Conservation (phyloP, 345 rosid species). For the Salix viminalis region DNA sequence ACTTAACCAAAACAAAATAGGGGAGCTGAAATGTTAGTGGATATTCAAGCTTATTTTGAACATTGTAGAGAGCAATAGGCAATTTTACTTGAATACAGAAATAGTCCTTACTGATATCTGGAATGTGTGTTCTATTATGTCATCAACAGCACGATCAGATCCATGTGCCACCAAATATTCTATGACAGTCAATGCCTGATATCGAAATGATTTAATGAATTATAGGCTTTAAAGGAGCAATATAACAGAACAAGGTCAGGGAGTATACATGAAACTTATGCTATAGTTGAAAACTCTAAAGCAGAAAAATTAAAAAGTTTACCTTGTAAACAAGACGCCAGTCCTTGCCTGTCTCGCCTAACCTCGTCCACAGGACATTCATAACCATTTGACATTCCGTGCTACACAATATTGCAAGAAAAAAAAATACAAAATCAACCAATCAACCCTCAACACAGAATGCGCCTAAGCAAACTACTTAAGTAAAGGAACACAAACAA, state of each 20-base stretch:
- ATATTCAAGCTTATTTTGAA: conserved; percentile 10
- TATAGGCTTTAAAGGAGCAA: background rate
- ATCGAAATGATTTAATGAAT: conserved; percentile 9
- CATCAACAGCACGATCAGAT: conserved; percentile 98
- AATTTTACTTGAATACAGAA: conserved; percentile 11
- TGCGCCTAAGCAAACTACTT: background rate
- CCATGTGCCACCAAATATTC: conserved; percentile 94
- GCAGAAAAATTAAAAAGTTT: conserved; percentile 11
- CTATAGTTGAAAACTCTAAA: background rate
- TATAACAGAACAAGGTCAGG: conserved; percentile 2
- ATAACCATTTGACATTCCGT: conserved; percentile 90
- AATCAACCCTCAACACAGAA: background rate
- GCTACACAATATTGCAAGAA: conserved; percentile 41
- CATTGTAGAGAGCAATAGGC: background rate
- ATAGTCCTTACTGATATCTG: conserved; percentile 79
- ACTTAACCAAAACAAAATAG: conserved; percentile 40
- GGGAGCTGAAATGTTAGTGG: conserved; percentile 18
- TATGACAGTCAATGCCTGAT: conserved; percentile 83
- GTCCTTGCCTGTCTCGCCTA: conserved; percentile 83
- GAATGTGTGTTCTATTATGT: conserved; percentile 88
- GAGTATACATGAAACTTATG: background rate
- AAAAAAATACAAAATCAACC: conserved; percentile 13
- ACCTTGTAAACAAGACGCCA: conserved; percentile 99
- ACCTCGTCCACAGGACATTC: conserved; percentile 92
- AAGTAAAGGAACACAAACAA: conserved; percentile 1